A percentile compares a stretch with the other conserved stretches of the same genome.
Conservation (phyloP, 75 land plant species). For the Picea sitchensis region DNA sequence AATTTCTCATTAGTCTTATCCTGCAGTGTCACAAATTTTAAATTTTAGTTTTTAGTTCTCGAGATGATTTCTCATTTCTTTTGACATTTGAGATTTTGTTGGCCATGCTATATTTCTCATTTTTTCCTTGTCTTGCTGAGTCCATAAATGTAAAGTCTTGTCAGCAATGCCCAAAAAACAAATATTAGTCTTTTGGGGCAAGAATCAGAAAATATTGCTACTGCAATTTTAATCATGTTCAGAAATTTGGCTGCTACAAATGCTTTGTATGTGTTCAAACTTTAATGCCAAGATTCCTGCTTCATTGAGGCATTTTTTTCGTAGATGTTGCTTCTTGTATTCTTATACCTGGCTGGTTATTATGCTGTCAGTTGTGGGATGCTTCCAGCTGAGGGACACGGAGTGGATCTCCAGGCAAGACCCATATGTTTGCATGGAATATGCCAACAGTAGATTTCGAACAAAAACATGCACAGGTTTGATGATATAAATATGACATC, state of each 20-base stretch:
- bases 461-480: slow-evolving; percentile 80
- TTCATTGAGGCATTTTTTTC: background rate
- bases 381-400: slow-evolving; percentile 76
- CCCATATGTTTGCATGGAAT: slow-evolving; percentile 85
- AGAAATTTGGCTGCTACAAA: background rate
- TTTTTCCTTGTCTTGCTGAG: background rate
- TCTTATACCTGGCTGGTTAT: background rate
- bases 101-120: too few species aligned
- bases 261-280: background rate
- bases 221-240: background rate
- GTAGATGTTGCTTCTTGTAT: background rate
- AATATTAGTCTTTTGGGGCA: background rate
- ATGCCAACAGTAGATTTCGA: slow-evolving; percentile 65
- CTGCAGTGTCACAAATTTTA: too few species aligned
- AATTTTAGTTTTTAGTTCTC: too few species aligned
- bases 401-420: slow-evolving; percentile 91
- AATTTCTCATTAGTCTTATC: too few species aligned
- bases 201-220: background rate
- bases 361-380: slow-evolving; percentile 67
- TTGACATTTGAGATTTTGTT: too few species aligned
- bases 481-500: background rate
- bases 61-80: too few species aligned
- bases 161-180: background rate
- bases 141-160: background rate
- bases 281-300: background rate